A percentile compares a stretch with the other conserved stretches of the same genome.
phyloP scores from a whole-genome alignment of 176 grass and related monocot genomes.

The Juncus inflexus region DNA sequence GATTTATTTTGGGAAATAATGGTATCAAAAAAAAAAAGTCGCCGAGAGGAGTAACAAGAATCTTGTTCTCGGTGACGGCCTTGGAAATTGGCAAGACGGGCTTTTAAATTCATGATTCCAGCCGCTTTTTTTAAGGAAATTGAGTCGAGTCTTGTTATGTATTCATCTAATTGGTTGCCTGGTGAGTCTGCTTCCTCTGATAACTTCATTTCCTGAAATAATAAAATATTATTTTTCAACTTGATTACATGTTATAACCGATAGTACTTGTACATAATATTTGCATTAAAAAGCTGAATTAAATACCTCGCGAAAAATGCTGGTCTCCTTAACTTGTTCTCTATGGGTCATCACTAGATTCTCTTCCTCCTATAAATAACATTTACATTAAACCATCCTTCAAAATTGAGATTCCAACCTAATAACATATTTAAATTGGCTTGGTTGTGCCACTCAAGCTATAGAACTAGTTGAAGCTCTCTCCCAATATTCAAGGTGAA shows the following conservation, averaged over 20 bases:
- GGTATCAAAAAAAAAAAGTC: too few species aligned
- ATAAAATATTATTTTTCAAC: too few species aligned
- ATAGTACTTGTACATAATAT: too few species aligned
- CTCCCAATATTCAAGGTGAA: too few species aligned
- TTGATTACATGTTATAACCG: too few species aligned
- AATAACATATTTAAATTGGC: too few species aligned
- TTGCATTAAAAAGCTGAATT: too few species aligned
- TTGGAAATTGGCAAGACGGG: conserved; percentile 37
- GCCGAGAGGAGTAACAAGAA: conserved; percentile 40
- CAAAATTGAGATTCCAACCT: too few species aligned
- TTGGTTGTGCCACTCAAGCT: too few species aligned
- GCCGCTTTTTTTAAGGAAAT: conserved; percentile 39
- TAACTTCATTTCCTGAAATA: conserved; percentile 58
- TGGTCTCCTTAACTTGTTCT: conserved; percentile 43
- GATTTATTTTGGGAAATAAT: too few species aligned
- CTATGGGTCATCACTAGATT: conserved; percentile 44
- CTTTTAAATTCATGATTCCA: conserved; percentile 49
- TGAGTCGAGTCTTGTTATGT: conserved; percentile 38
- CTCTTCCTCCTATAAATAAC: conserved; percentile 41
- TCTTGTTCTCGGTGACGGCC: conserved; percentile 30
- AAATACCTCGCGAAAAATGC: conserved; percentile 47
- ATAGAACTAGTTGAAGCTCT: too few species aligned
- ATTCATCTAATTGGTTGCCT: conserved; percentile 45
- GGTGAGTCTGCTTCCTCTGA: conserved; percentile 49
- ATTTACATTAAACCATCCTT: too few species aligned